A percentile compares a stretch with the other conserved stretches of the same genome.
These are phyloP conservation scores for Colletotrichum limetticola DNA, from an alignment of 2,329 filamentous ascomycete species.

Conservation along the genomic window DNA sequence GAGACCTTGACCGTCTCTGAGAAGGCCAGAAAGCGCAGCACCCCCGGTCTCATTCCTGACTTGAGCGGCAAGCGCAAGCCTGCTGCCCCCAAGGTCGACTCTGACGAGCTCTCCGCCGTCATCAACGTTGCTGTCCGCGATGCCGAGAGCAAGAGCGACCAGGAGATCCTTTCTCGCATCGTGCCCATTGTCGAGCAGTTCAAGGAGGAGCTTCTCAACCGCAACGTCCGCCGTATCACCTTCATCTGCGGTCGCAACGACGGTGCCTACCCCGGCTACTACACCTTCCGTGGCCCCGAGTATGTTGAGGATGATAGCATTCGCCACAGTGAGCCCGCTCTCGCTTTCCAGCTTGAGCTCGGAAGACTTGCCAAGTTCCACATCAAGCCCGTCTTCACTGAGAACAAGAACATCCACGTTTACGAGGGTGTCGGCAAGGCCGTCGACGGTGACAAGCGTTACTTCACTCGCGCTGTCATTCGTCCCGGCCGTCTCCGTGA, in stretches of 20 bases:
- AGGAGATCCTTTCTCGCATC: constrained; percentile 82
- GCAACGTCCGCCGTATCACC: constrained; percentile 87
- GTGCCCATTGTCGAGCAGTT: constrained; percentile 79
- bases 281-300: constrained; percentile 92
- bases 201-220: constrained; percentile 85
- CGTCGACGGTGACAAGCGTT: constrained; percentile 95
- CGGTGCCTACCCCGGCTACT: constrained; percentile 95
- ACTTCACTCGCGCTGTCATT: constrained; percentile 97
- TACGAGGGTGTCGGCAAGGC: constrained; percentile 97
- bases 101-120: constrained; percentile 88
- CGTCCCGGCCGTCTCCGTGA: constrained; percentile 93
- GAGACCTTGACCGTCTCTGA: constrained; percentile 77
- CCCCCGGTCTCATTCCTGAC: constrained; percentile 73
- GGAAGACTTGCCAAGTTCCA: constrained; percentile 95
- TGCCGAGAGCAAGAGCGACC: constrained; percentile 84
- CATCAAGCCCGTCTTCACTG: constrained; percentile 97
- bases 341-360: constrained; percentile 98
- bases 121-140: constrained; percentile 93
- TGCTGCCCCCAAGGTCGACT: constrained; percentile 63
- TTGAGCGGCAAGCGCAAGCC: constrained; percentile 78
- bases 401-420: constrained; percentile 99
- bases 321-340: constrained; percentile 93
- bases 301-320: constrained; percentile 96
- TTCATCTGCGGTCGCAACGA: constrained; percentile 97
- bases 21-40: constrained; percentile 66